Base-by-base conservation (phyloP, 1,284 basidiomycete species). In the Cerioporus squamosus region DNA sequence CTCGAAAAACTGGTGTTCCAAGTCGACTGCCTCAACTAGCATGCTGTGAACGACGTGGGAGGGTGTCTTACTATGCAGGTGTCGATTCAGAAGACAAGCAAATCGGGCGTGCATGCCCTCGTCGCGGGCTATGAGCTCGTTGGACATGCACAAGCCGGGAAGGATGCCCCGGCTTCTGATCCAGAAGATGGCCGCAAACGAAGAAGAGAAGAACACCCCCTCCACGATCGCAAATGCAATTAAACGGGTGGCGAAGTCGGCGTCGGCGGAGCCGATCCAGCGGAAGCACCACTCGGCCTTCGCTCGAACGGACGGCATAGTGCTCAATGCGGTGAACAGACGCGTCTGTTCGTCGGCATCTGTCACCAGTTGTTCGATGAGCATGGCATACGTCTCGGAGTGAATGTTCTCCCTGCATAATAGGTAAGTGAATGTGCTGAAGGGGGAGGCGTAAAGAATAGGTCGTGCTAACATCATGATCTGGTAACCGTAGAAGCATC, bases 51-150 rank as follows among this genome's bases (percentile, higher is more conserved):
- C 46, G 3, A 14, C 12, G 10, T 18, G n/a, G 12, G 3, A 12
- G 5, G 40, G 3, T 2, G 31, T 5, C 10, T 15, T 10, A 1
- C 20, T 10, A 3, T 18, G 83, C 53, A 98, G 82, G 72, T 97
- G 93, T 61, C 84, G 88, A 81, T 97, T 97, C 50, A 98, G 83
- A 7, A 98, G 79, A 75, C 96, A 98, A 0, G 96, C 95, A 72
- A 98, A 96, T 73, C 95, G 95, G 79, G 96, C 98, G 77, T 98
- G 97, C 80, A 98, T 90, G 53, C 96, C 96, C 77, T 98, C 96
- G 72, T 98, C 96, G 40, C 96, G 89, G 57, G 93, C 95, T 75
- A 98, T 98, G 71, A 98, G 86, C 78, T 95, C 94, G 73, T 98
- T 98, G 46, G 97, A 98, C 78, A 95, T 96, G 0, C 95, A 96